Percentiles rank a stretch among this genome's conserved stretches.
Evolutionary conservation across 2,329 filamentous ascomycete species (phyloP).

Genomic region (Didymella pinodella): DNA sequence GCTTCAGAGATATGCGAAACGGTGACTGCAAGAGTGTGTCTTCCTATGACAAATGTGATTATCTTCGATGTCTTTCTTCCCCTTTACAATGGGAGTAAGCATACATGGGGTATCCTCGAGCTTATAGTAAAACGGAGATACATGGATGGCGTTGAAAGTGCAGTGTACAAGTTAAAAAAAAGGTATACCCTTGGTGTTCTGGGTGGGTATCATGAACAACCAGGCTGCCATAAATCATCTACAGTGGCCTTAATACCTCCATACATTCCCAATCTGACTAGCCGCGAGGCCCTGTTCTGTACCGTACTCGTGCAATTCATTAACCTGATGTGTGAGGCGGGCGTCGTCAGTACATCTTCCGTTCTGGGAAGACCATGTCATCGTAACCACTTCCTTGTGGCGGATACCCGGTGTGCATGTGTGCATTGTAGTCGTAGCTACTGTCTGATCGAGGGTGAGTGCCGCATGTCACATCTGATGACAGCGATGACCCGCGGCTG

Average conservation of each 20-base stretch:
- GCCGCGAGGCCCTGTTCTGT: slow-evolving; percentile 9
- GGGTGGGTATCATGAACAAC: slow-evolving; percentile 24
- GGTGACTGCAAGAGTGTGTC: neutral
- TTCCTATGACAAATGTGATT: slow-evolving; percentile 8
- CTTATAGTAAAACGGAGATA: slow-evolving; percentile 9
- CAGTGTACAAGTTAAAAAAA: slow-evolving; percentile 3
- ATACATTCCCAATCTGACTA: slow-evolving; percentile 13
- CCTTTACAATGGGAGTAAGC: slow-evolving; percentile 17
- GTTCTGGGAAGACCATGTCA: slow-evolving; percentile 49
- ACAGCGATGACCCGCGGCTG: slow-evolving; percentile 47
- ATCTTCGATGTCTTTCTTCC: neutral
- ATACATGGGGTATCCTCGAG: slow-evolving; percentile 19
- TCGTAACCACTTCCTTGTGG: slow-evolving; percentile 38
- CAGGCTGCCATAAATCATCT: slow-evolving; percentile 15
- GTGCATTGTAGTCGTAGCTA: slow-evolving; percentile 44
- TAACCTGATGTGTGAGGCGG: neutral
- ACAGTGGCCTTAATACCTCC: neutral
- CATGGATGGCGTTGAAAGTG: slow-evolving; percentile 4
- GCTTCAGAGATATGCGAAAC: neutral
- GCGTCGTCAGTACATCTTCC: slow-evolving; percentile 41
- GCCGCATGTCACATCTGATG: slow-evolving; percentile 37
- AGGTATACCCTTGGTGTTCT: slow-evolving; percentile 31
- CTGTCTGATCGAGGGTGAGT: slow-evolving; percentile 33
- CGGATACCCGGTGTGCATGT: slow-evolving; percentile 38
- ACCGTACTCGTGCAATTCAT: neutral